Base-by-base conservation (phyloP, 306 rosid genomes). In the Spatholobus suberectus region DNA sequence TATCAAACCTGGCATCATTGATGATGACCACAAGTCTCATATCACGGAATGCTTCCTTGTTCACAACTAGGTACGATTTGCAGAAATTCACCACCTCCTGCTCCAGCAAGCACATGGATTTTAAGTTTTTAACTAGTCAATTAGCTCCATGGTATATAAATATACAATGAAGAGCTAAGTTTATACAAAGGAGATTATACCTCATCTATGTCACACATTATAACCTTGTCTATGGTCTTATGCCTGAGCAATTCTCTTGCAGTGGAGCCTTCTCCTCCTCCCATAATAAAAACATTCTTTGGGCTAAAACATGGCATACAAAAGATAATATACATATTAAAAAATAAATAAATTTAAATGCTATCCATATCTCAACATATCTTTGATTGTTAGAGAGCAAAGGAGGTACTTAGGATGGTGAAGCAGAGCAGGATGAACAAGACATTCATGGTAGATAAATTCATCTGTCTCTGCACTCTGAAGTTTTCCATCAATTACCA, bases 181-280 rank as follows among this genome's bases (percentile, higher is more conserved):
- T 80, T 29, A 57, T 15, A 21, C 41, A 5, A 12, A 18, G 43
- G 26, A 24, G 11, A 40, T 34, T 58, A 59, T 82, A 94, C 98
- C 97, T 87, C 98, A 84, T 95, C 98, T 58, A 95, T 95, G 88
- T 95, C 98, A 81, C 98, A 95, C 98, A 95, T 95, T 70, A 92
- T 84, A 79, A 95, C 96, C 88, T 93, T 91, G 83, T 92, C 94
- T 46, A 90, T 85, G 79, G 94, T 92, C 85, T 80, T 92, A 70
- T 95, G 97, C 84, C 96, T 92, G 13, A 95, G 96, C 37, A 95
- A 59, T 85, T 95, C 98, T 79, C 98, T 93, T 32, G 98, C 98
- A 86, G 98, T 95, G 35, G 98, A 95, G 15, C 98, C 98, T 90
- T 95, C 98, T 84, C 98, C 98, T 88, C 98, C 98, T 88, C 98